Evolutionary conservation across 2,329 filamentous ascomycete species (phyloP).

Genomic region (Macrophomina phaseolina): DNA sequence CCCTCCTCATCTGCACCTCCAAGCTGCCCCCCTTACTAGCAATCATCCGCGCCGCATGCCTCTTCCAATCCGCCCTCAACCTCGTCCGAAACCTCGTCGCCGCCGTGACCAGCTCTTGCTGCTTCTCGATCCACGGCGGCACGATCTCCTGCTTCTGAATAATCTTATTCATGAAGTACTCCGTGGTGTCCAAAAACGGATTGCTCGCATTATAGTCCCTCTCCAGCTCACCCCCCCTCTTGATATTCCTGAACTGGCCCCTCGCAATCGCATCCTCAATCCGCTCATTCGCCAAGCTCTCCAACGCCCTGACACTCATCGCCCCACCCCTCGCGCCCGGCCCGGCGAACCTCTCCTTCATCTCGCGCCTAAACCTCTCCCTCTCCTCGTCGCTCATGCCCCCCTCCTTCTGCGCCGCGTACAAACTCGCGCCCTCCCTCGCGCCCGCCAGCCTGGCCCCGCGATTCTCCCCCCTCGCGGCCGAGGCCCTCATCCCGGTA

Average conservation of each 20-base stretch:
- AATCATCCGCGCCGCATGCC: slow-evolving; percentile 80
- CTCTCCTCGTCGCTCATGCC: slow-evolving; percentile 75
- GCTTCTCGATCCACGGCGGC: slow-evolving; percentile 98
- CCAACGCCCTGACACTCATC: slow-evolving; percentile 76
- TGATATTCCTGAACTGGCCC: slow-evolving; percentile 87
- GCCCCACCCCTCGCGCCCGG: slow-evolving; percentile 76
- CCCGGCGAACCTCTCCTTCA: slow-evolving; percentile 76
- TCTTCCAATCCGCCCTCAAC: slow-evolving; percentile 82
- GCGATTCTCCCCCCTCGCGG: slow-evolving; percentile 40
- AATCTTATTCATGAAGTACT: slow-evolving; percentile 98
- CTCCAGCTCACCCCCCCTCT: slow-evolving; percentile 78
- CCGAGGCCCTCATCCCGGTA: slow-evolving; percentile 48
- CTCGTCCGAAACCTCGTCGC: slow-evolving; percentile 72
- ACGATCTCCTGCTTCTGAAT: slow-evolving; percentile 95
- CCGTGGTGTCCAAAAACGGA: slow-evolving; percentile 93
- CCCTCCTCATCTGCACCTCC: slow-evolving; percentile 72
- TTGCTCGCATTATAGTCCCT: slow-evolving; percentile 82
- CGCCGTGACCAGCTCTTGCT: slow-evolving; percentile 81
- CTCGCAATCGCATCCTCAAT: slow-evolving; percentile 94
- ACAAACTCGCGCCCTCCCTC: slow-evolving; percentile 63
- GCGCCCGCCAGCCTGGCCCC: slow-evolving; percentile 60
- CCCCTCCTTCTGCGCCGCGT: slow-evolving; percentile 62
- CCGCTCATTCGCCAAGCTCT: slow-evolving; percentile 83
- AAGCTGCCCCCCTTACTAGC: slow-evolving; percentile 77
- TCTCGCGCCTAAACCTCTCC: slow-evolving; percentile 71